Evolutionary conservation across 257 asterid species (phyloP), one percentile per base, ranked within the genome.

Genomic region (Rubia yunnanensis): DNA sequence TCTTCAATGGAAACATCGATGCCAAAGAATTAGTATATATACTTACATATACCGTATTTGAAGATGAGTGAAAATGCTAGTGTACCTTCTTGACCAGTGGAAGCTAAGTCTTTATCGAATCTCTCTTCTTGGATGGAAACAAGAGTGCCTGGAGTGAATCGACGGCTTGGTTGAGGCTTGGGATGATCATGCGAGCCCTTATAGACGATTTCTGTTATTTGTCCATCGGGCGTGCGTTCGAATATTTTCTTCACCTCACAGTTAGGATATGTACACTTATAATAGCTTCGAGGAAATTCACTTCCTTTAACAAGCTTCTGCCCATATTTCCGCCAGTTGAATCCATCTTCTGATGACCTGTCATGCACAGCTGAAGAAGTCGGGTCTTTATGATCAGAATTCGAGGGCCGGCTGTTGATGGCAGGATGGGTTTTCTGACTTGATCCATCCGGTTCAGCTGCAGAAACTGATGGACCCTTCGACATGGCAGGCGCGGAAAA

Each of bases 101-200:
- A 75, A 36, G 76, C 57, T 32, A 80, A 53, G 54, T 79, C 88
- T 79, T 72, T 82, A 64, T 88, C 92, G 64, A 64, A 53, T 78
- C 75, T 85, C 73, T 87, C 96, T 79, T 88, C 96, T 74, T 83
- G 96, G 72, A 83, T 78, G 70, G 95, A 66, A 79, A 78, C 50
- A 71, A 85, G 86, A 64, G 84, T 82, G 52, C 95, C 95, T 75
- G 95, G 81, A 78, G 85, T 83, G 76, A 86, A 79, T 68, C 96
- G 79, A 23, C 92, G 94, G 64, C 86, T 80, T 59, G 92, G 84
- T 77, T 89, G 96, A 64, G 96, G 98, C 77, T 92, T 89, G 52
- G 96, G 98, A 77, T 92, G 98, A 78, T 85, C 96, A 72, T 92
- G 98, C 18, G 96, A 89, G 61, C 96, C 98, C 84, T 92, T 92